Evolutionary conservation across 768 basidiomycete species (phyloP).

Genomic region (Solioccasus polychromus): DNA sequence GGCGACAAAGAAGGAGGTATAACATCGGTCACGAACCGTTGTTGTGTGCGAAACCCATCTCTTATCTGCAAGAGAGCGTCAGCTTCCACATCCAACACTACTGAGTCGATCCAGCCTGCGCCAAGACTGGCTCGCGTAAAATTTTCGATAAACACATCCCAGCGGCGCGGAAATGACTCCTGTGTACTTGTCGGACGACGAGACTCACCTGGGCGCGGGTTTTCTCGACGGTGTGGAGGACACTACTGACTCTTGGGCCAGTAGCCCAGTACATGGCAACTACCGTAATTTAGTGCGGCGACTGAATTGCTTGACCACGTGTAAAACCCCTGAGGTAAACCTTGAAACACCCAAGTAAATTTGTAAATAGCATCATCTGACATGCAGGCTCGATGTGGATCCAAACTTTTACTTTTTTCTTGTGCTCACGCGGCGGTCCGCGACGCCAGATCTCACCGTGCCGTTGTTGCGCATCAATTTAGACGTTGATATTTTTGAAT

Average conservation of each 20-base stretch:
- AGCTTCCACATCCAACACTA: conserved; percentile 22
- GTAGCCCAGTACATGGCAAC: conserved; percentile 20
- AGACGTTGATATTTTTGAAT: too few species aligned
- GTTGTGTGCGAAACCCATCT: conserved; percentile 37
- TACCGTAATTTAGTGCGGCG: conserved; percentile 30
- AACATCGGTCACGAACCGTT: conserved; percentile 24
- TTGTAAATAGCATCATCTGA: too few species aligned
- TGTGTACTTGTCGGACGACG: conserved; percentile 1
- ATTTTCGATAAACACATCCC: neutral
- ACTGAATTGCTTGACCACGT: conserved; percentile 17
- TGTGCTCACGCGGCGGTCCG: too few species aligned
- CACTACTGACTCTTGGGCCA: neutral
- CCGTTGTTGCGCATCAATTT: too few species aligned
- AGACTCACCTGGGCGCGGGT: conserved; percentile 33
- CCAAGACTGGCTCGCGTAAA: neutral
- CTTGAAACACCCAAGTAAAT: too few species aligned
- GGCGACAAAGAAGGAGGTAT: conserved; percentile 28
- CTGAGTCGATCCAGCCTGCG: conserved; percentile 21
- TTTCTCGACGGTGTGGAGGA: conserved; percentile 29
- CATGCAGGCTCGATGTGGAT: too few species aligned
- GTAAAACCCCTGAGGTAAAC: too few species aligned
- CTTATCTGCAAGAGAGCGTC: conserved; percentile 25
- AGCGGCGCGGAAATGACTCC: neutral
- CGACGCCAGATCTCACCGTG: too few species aligned
- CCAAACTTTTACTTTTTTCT: too few species aligned